A percentile compares a stretch with the other conserved stretches of the same genome.
These are phyloP conservation scores for Lodderomyces parapsilosis DNA, from an alignment of 1,139 yeast species.

Conservation along the genomic window DNA sequence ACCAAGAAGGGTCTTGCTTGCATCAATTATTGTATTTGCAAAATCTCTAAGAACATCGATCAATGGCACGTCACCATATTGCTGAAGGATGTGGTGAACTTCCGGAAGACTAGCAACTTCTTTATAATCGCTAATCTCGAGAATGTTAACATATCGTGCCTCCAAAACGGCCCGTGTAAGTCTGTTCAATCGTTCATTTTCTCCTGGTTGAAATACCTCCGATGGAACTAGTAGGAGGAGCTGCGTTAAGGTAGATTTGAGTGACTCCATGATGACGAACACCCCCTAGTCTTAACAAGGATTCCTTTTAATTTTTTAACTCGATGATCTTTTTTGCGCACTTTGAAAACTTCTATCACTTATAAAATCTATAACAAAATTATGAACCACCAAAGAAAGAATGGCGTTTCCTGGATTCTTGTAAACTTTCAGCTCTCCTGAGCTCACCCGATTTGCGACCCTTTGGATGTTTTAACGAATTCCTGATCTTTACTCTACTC, in stretches of 20 bases:
- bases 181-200: slow-evolving; percentile 4
- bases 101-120: slow-evolving; percentile 14
- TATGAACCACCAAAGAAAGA: slow-evolving; percentile 28
- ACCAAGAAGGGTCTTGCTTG: neutral
- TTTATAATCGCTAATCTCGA: slow-evolving; percentile 13
- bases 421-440: slow-evolving; percentile 33
- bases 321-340: too few relatives aligned
- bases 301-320: too few relatives aligned
- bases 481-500: slow-evolving; percentile 43
- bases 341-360: neutral
- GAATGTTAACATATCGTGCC: slow-evolving; percentile 10
- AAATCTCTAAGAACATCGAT: slow-evolving; percentile 20
- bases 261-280: slow-evolving; percentile 7
- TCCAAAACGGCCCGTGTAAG: slow-evolving; percentile 10
- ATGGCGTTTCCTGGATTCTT: slow-evolving; percentile 29
- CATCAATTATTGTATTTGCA: slow-evolving; percentile 17
- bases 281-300: neutral
- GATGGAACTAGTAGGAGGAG: slow-evolving; percentile 14
- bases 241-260: slow-evolving; percentile 10
- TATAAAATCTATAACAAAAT: slow-evolving; percentile 7
- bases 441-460: slow-evolving; percentile 33
- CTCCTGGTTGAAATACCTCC: slow-evolving; percentile 8
- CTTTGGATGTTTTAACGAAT: slow-evolving; percentile 38
- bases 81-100: slow-evolving; percentile 13
- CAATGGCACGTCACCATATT: slow-evolving; percentile 23